phyloP scores from a whole-genome alignment of 305 asterid species.

The Striga hermonthica region DNA sequence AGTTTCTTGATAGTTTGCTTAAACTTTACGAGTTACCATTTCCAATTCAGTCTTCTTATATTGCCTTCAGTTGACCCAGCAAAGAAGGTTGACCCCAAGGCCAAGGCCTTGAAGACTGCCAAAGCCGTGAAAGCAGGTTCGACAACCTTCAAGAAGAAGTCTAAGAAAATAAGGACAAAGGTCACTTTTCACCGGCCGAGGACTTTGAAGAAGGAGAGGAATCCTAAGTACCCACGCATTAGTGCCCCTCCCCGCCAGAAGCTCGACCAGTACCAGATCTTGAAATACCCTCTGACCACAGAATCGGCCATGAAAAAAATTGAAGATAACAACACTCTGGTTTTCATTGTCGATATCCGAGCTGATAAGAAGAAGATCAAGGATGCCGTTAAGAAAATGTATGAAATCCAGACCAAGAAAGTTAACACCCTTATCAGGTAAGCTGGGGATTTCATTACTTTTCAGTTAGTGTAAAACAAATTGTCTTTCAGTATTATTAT shows the following conservation, averaged over 20 bases:
- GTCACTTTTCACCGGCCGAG: slow-evolving; percentile 54
- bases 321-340: slow-evolving; percentile 58
- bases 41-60: no score
- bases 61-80: slow-evolving; percentile 34
- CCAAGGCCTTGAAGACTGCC: slow-evolving; percentile 57
- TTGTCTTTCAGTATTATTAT: not conserved
- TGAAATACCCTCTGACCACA: slow-evolving; percentile 53
- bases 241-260: slow-evolving; percentile 57
- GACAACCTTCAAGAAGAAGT: slow-evolving; percentile 46
- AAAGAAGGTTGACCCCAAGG: slow-evolving; percentile 51
- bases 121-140: slow-evolving; percentile 47
- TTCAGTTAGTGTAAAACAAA: not conserved
- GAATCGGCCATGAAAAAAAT: slow-evolving; percentile 64
- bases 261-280: slow-evolving; percentile 48
- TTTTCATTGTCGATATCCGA: slow-evolving; percentile 52
- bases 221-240: slow-evolving; percentile 54
- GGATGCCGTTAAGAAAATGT: slow-evolving; percentile 57
- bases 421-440: slow-evolving; percentile 60
- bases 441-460: not conserved
- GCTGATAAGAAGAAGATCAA: slow-evolving; percentile 60
- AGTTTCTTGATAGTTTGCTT: no score
- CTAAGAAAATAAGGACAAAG: slow-evolving; percentile 53
- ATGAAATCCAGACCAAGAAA: slow-evolving; percentile 53
- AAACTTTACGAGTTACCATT: no score
- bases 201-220: slow-evolving; percentile 55